Conservation (phyloP, 805 yeast genomes). For the Millerozyma acaciae region DNA sequence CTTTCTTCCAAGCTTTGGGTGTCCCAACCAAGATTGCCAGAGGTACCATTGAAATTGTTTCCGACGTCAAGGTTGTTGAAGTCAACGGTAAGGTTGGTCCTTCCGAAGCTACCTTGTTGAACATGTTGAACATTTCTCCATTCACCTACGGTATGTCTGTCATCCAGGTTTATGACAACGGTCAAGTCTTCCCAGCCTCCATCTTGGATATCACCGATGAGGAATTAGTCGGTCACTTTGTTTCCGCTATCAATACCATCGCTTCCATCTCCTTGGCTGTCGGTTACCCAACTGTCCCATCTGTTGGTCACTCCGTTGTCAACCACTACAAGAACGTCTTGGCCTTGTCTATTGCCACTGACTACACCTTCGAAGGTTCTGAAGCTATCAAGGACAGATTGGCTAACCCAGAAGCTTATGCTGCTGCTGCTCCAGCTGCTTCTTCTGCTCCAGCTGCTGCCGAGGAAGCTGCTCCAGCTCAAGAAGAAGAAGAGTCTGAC, state of each 20-base stretch:
- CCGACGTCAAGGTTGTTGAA: constrained; percentile 92
- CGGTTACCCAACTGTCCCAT: constrained; percentile 99
- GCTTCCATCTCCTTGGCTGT: constrained; percentile 96
- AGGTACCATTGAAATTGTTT: constrained; percentile 99
- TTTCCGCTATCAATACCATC: constrained; percentile 87
- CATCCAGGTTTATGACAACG: constrained; percentile 96
- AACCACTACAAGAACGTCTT: constrained; percentile 99
- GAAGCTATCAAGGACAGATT: constrained; percentile 99
- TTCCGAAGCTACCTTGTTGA: constrained; percentile 97
- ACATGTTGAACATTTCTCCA: constrained; percentile 99
- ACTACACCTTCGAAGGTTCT: constrained; percentile 98
- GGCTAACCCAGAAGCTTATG: constrained; percentile 99
- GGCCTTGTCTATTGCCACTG: constrained; percentile 97
- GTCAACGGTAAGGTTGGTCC: constrained; percentile 92
- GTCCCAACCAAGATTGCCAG: constrained; percentile 99
- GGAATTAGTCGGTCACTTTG: constrained; percentile 89
- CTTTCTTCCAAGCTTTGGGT: constrained; percentile 99
- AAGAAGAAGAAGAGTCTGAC: constrained; percentile 60
- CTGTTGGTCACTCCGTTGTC: constrained; percentile 97
- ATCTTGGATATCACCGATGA: constrained; percentile 98
- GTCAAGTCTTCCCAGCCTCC: constrained; percentile 95
- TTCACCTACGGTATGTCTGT: constrained; percentile 98
- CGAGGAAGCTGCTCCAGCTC: constrained; percentile 72
- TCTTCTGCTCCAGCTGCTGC: constrained; percentile 58
- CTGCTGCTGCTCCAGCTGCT: constrained; percentile 97